Evolutionary conservation across 768 basidiomycete genomes (phyloP).

Genomic region (Aureoboletus auriporus): DNA sequence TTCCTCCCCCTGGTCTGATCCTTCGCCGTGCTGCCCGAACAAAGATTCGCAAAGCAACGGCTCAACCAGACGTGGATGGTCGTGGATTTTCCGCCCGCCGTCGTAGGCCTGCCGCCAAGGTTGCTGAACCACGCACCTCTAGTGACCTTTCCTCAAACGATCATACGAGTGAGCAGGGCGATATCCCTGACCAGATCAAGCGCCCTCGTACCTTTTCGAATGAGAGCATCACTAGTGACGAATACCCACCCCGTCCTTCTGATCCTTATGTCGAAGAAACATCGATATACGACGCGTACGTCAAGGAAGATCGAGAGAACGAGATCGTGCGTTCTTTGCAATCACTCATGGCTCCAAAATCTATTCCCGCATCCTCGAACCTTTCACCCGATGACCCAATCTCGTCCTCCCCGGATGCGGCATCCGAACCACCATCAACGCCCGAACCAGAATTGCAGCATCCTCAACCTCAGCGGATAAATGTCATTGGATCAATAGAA

Average conservation of each 20-base stretch:
- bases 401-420: conserved; percentile 5
- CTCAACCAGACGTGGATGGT: conserved; percentile 73
- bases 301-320: conserved; percentile 50
- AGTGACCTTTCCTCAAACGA: conserved; percentile 61
- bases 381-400: conserved; percentile 15
- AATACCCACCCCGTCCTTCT: conserved; percentile 44
- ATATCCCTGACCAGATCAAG: conserved; percentile 39
- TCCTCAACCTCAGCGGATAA: conserved; percentile 58
- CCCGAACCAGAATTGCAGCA: conserved; percentile 52
- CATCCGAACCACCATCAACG: conserved; percentile 28
- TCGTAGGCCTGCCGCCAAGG: conserved; percentile 24
- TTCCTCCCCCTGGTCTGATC: conserved; percentile 81
- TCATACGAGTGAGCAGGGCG: conserved; percentile 57
- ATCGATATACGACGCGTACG: conserved; percentile 83
- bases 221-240: conserved; percentile 36
- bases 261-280: conserved; percentile 80
- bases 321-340: conserved; percentile 21
- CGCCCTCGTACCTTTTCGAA: conserved; percentile 35
- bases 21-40: conserved; percentile 91
- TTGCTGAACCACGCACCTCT: conserved; percentile 51
- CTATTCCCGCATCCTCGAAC: conserved; percentile 24
- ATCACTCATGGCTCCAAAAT: conserved; percentile 13
- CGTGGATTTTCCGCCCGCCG: conserved; percentile 64
- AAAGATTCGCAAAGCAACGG: conserved; percentile 85
- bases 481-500: conserved; percentile 27